A percentile compares a stretch with the other conserved stretches of the same genome.
Evolutionary conservation across 2,329 filamentous ascomycete species (phyloP).

Genomic region (Cucurbitaria berberidis): DNA sequence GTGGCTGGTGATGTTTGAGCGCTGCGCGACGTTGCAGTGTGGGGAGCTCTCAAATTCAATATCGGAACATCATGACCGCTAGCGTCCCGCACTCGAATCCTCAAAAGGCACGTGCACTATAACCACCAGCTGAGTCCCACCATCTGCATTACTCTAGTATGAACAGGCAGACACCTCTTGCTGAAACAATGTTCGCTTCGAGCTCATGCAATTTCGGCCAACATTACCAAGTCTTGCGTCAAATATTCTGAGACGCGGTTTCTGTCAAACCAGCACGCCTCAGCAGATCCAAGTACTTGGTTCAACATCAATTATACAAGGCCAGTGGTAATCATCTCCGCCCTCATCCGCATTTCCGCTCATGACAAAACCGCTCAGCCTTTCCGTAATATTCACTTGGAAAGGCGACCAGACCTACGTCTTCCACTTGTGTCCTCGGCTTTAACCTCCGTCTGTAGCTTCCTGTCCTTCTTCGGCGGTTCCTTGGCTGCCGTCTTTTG

Average conservation of each 20-base stretch:
- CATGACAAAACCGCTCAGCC: too few relatives aligned
- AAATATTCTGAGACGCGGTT: background rate
- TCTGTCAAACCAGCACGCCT: background rate
- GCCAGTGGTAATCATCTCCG: background rate
- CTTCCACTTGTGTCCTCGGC: slow-evolving; percentile 19
- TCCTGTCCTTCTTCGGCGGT: slow-evolving; percentile 19
- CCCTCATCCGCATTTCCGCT: background rate
- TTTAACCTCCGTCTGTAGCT: slow-evolving; percentile 14
- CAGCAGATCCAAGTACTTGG: too few relatives aligned
- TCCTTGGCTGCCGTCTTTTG: slow-evolving; percentile 25
- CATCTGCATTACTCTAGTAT: background rate
- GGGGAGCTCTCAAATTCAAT: slow-evolving; percentile 44
- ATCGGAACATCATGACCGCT: slow-evolving; percentile 33
- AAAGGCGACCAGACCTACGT: slow-evolving; percentile 33
- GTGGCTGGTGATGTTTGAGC: slow-evolving; percentile 10
- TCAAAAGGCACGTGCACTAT: slow-evolving; percentile 23
- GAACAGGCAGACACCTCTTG: too few relatives aligned
- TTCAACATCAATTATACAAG: too few relatives aligned
- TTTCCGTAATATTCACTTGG: slow-evolving; percentile 9
- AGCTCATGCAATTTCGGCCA: too few relatives aligned
- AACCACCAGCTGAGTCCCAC: background rate
- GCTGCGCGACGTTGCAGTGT: slow-evolving; percentile 33
- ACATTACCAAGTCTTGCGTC: too few relatives aligned
- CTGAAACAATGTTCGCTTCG: too few relatives aligned
- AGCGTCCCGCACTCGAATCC: slow-evolving; percentile 2